Percentiles rank a stretch among this genome's conserved stretches.
Conservation (phyloP, 345 rosid species). For the Sisymbrium irio region DNA sequence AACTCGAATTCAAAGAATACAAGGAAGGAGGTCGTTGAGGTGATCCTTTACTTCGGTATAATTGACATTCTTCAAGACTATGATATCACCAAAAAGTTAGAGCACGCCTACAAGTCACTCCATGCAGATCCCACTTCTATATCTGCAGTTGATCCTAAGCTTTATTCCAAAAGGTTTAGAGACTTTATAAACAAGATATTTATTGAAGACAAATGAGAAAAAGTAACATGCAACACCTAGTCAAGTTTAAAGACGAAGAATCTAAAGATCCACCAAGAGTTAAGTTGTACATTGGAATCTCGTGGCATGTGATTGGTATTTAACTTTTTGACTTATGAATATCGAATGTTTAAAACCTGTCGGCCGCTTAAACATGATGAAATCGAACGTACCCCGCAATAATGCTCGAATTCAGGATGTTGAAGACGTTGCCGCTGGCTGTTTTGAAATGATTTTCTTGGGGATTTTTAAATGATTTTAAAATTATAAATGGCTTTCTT, state of each 20-base stretch:
- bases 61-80: conserved; percentile 68
- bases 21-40: conserved; percentile 44
- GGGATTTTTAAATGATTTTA: background rate
- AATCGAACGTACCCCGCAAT: conserved; percentile 20
- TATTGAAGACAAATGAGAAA: conserved; percentile 44
- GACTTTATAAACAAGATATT: conserved; percentile 58
- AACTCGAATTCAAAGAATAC: conserved; percentile 24
- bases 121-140: conserved; percentile 60
- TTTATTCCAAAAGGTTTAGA: conserved; percentile 58
- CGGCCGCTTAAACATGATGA: conserved; percentile 1
- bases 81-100: conserved; percentile 63
- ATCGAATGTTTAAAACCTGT: background rate
- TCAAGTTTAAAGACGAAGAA: conserved; percentile 11
- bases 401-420: conserved; percentile 20
- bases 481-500: background rate
- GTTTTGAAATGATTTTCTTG: conserved; percentile 13
- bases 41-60: conserved; percentile 58
- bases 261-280: background rate
- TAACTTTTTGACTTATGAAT: conserved; percentile 6
- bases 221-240: conserved; percentile 1
- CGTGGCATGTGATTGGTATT: conserved; percentile 20
- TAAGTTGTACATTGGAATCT: conserved; percentile 3
- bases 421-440: conserved; percentile 24
- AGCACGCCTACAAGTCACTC: conserved; percentile 66
- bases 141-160: conserved; percentile 72